These are phyloP conservation scores for Obba rivulosa DNA, from an alignment of 768 basidiomycete genomes.

Conservation along the genomic window DNA sequence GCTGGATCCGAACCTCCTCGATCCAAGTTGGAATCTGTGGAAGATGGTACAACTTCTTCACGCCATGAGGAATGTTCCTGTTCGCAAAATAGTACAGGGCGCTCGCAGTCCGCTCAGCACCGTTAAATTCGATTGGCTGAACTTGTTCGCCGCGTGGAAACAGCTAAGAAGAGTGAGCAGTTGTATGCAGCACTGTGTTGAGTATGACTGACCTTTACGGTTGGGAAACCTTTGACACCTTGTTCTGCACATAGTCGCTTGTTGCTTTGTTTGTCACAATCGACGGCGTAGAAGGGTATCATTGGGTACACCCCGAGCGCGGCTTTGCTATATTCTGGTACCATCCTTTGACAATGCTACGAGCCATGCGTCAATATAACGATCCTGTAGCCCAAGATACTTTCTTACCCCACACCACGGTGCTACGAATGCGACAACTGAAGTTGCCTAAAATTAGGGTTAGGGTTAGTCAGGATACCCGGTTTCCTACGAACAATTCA, in stretches of 20 bases:
- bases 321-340: slow-evolving; percentile 80
- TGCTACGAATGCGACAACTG: slow-evolving; percentile 85
- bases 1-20: slow-evolving; percentile 46
- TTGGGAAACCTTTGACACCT: slow-evolving; percentile 89
- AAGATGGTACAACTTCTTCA: slow-evolving; percentile 51
- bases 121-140: slow-evolving; percentile 60
- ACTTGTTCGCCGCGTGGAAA: slow-evolving; percentile 73
- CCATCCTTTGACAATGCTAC: slow-evolving; percentile 82
- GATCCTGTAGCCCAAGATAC: background rate
- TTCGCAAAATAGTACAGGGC: slow-evolving; percentile 74
- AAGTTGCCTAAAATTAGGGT: slow-evolving; percentile 9
- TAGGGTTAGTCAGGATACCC: background rate
- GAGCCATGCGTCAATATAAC: background rate
- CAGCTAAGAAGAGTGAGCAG: slow-evolving; percentile 33
- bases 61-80: slow-evolving; percentile 65
- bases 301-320: slow-evolving; percentile 75
- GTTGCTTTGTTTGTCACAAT: slow-evolving; percentile 82
- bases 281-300: slow-evolving; percentile 87
- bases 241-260: slow-evolving; percentile 80
- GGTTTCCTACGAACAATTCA: background rate
- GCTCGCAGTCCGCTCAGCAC: slow-evolving; percentile 63
- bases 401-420: slow-evolving; percentile 79
- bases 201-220: slow-evolving; percentile 63
- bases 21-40: slow-evolving; percentile 65
- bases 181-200: background rate